Evolutionary conservation across 2,329 filamentous ascomycete species (phyloP).

Genomic region (Exophiala aquamarina): DNA sequence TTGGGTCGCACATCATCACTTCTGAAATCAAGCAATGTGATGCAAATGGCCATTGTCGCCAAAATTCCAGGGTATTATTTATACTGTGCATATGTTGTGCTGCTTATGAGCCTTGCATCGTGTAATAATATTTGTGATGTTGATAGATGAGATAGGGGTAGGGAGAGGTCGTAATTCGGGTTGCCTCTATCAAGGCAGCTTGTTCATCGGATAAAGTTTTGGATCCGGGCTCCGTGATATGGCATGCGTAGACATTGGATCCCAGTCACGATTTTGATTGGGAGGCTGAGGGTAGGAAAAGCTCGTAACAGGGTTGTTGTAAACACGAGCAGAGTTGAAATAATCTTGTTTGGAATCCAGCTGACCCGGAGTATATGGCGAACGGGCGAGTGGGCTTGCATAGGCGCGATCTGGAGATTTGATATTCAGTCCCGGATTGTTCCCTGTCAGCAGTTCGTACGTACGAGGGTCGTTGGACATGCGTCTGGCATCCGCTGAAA

Average conservation of each 20-base stretch:
- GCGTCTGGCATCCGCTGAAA: slow-evolving; percentile 77
- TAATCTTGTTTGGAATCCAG: slow-evolving; percentile 32
- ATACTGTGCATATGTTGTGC: no score
- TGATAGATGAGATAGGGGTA: no score
- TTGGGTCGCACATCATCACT: no score
- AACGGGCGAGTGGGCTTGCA: slow-evolving; percentile 24
- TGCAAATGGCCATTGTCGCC: no score
- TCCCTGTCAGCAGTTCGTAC: slow-evolving; percentile 71
- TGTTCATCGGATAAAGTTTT: neutral
- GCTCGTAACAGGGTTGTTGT: slow-evolving; percentile 47
- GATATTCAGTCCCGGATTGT: slow-evolving; percentile 27
- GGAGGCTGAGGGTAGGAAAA: slow-evolving; percentile 50
- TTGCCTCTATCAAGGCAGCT: neutral
- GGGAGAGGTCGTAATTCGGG: no score
- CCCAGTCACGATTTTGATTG: slow-evolving; percentile 27
- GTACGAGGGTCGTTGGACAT: slow-evolving; percentile 61
- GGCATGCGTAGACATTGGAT: slow-evolving; percentile 22
- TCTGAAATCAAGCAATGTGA: no score
- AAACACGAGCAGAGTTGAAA: slow-evolving; percentile 46
- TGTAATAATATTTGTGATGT: no score
- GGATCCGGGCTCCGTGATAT: neutral
- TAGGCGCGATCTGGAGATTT: slow-evolving; percentile 32
- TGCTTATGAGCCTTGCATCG: no score
- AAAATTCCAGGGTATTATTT: no score
- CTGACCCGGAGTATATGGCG: slow-evolving; percentile 24